Base-by-base conservation (phyloP, 345 rosid genomes). In the Clausena lansium region DNA sequence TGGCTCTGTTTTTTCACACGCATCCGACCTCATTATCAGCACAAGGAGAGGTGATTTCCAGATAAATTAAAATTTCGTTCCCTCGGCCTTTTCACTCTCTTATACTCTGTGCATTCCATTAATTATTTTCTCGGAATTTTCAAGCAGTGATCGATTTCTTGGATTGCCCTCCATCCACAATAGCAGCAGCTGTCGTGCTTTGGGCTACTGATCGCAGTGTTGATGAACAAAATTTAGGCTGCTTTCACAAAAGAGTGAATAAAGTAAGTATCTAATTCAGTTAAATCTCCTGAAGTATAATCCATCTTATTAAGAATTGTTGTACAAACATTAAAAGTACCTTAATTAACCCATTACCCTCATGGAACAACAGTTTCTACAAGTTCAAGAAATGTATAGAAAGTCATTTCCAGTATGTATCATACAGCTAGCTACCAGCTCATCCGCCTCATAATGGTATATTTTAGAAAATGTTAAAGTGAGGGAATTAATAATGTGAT, bases 111-210 rank as follows among this genome's bases (percentile, higher is more conserved):
- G 1, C 38, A 63, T 61, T 63, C 8, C 32, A 6, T 7, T 13
- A 63, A 4, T 30, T 27, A 17, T 27, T 15, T 45, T 47, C 47
- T 25, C 7, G n/a, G 45, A 9, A 38, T 36, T 58, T 22, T 32
- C 54, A 47, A 58, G 41, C 85, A 83, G 86, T 65, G 75, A 75
- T 73, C 27, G 81, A 81, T 50, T 83, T 84, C 50, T 75, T 83
- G 86, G 86, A 73, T 33, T 80, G 64, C 59, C 38, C 76, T 58
- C 85, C 86, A 28, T 83, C 86, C 3, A 62, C 85, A 64, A 61
- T 81, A 69, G 87, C 87, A 28, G 85, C 89, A 27, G 80, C 85
- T 0, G 81, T 63, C 59, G 77, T 77, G 50, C 62, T 84, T 14
- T 81, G 80, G 77, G 77, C 68, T 41, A 70, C 84, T 4, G 28